A percentile compares a stretch with the other conserved stretches of the same genome.
Conservation (phyloP, 805 yeast genomes). For the Wickerhamia fluorescens region DNA sequence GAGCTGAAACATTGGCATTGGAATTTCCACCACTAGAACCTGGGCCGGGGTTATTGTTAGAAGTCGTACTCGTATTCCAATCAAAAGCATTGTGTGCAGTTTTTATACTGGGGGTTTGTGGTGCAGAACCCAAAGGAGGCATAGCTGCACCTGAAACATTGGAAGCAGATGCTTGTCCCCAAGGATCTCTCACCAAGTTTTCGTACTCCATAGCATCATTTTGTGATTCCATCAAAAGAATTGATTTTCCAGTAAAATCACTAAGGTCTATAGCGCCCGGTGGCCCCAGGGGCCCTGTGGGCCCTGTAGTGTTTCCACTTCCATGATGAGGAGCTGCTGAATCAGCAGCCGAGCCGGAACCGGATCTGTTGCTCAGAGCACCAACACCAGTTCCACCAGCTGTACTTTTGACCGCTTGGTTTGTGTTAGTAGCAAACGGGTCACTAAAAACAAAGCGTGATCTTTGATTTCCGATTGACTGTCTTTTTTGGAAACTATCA, state of each 20-base stretch:
- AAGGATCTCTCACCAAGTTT: conserved; percentile 42
- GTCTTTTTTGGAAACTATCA: conserved; percentile 40
- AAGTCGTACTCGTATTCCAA: too few relatives aligned
- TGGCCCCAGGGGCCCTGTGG: conserved; percentile 2
- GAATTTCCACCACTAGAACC: conserved; percentile 2
- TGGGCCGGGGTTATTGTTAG: conserved; percentile 4
- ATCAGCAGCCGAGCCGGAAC: conserved; percentile 4
- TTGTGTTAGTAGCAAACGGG: conserved; percentile 29
- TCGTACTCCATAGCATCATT: conserved; percentile 43
- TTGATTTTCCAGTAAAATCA: conserved; percentile 35
- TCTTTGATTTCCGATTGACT: conserved; percentile 50
- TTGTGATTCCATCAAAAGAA: conserved; percentile 39
- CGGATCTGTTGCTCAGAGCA: conserved; percentile 2
- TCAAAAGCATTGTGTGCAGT: conserved; percentile 17
- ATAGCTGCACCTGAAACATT: conserved; percentile 5
- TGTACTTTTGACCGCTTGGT: too few relatives aligned
- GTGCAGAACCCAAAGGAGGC: conserved; percentile 19
- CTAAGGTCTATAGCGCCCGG: conserved; percentile 25
- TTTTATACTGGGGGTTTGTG: conserved; percentile 33
- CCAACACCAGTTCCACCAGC: too few relatives aligned
- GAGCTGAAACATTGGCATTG: conserved; percentile 2
- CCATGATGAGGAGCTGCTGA: too few relatives aligned
- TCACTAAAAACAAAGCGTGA: conserved; percentile 68
- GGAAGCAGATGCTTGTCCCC: conserved; percentile 16
- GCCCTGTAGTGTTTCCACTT: too few relatives aligned